These are phyloP conservation scores for Chromera velia DNA, from an alignment of 73 alveolate genomes.

Conservation along the genomic window DNA sequence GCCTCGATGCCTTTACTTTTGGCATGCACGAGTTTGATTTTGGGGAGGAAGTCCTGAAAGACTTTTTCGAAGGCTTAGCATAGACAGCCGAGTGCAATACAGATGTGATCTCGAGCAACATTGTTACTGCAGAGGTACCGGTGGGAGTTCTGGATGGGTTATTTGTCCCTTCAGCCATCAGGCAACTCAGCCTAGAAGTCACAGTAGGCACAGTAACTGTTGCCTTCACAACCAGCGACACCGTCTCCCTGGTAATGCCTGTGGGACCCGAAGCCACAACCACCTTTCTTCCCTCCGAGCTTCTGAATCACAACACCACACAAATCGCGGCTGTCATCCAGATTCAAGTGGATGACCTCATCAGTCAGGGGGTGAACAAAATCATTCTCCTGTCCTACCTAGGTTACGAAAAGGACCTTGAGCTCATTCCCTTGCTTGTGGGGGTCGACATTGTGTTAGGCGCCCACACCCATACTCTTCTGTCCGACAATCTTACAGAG, in stretches of 20 bases:
- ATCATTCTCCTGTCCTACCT: conserved; percentile 2
- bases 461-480: conserved; percentile 6
- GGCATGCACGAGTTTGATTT: conserved; percentile 19
- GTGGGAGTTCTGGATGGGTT: too few species aligned
- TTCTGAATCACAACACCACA: neutral
- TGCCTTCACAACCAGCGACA: neutral
- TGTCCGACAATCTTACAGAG: neutral
- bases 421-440: neutral
- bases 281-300: neutral
- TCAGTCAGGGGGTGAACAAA: neutral
- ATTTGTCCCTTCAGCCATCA: too few species aligned
- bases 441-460: conserved; percentile 12
- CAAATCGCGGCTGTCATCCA: neutral
- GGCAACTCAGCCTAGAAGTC: too few species aligned
- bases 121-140: neutral
- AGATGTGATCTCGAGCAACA: neutral
- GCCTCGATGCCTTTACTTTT: conserved; percentile 16
- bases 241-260: neutral
- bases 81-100: neutral
- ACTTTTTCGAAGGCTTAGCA: neutral
- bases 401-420: conserved; percentile 8
- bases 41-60: conserved; percentile 1
- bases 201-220: too few species aligned
- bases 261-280: neutral
- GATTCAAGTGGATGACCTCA: neutral